Conservation (phyloP, 495 filamentous ascomycete genomes). For the Recurvomyces mirabilis region DNA sequence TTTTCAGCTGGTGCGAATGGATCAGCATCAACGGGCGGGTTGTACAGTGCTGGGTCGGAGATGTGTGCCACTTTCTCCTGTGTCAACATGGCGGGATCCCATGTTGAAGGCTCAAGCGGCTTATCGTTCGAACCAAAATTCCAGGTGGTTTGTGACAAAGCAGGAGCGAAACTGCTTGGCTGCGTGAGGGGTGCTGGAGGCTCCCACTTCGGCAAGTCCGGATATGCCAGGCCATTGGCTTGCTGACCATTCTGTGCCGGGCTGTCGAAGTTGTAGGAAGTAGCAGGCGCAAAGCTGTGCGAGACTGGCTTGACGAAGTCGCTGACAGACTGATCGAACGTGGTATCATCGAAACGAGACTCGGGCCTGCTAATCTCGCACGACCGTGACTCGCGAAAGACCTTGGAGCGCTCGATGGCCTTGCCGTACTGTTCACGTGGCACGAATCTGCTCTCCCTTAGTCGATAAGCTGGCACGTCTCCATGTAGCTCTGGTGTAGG, state of each 20-base stretch:
- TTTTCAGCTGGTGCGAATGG: not conserved
- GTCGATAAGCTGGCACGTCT: slow-evolving; percentile 18
- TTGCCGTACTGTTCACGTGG: slow-evolving; percentile 29
- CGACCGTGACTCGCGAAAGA: slow-evolving; percentile 11
- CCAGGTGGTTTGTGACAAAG: not conserved
- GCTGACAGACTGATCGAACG: not conserved
- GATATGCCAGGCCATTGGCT: not conserved
- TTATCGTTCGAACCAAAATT: not conserved
- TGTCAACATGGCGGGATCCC: not conserved
- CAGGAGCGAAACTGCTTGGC: not conserved
- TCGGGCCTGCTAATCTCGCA: slow-evolving; percentile 10
- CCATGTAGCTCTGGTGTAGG: too few species aligned
- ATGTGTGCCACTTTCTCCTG: not conserved
- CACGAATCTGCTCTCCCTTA: slow-evolving; percentile 28
- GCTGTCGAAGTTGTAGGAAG: not conserved
- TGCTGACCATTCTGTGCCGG: not conserved
- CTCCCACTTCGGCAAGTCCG: not conserved
- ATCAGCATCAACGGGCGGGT: too few species aligned
- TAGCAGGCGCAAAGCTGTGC: too few species aligned
- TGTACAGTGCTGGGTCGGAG: not conserved
- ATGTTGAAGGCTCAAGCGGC: too few species aligned
- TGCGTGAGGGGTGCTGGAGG: not conserved
- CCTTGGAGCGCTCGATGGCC: slow-evolving; percentile 15
- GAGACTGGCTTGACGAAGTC: too few species aligned
- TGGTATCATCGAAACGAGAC: slow-evolving; percentile 1